Conservation (phyloP, 1,139 yeast genomes). For the Magnusiomyces tetraspermus region DNA sequence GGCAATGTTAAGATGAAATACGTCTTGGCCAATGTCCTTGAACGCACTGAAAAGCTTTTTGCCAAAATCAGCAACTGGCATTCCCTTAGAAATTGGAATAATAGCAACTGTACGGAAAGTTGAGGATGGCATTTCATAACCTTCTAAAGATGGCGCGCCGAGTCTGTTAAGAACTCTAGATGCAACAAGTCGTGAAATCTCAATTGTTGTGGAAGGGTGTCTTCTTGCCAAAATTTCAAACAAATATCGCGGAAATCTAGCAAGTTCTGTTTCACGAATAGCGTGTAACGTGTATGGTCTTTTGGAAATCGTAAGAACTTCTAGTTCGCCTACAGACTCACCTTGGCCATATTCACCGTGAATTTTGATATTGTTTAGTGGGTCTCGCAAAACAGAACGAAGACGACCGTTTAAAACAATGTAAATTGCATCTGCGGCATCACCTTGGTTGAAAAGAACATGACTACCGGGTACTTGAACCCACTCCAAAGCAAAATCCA, state of each 20-base stretch:
- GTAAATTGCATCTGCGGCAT: conserved; percentile 85
- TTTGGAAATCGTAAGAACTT: conserved; percentile 75
- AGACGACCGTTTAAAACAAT: conserved; percentile 85
- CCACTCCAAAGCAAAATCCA: conserved; percentile 95
- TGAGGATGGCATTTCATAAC: conserved; percentile 9
- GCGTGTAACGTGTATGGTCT: conserved; percentile 73
- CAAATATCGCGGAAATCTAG: conserved; percentile 80
- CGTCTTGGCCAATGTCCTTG: conserved; percentile 61
- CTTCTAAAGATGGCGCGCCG: conserved; percentile 15
- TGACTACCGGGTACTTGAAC: conserved; percentile 82
- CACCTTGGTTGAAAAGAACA: conserved; percentile 70
- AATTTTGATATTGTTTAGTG: conserved; percentile 32
- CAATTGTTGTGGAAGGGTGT: conserved; percentile 84
- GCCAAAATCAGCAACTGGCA: conserved; percentile 84
- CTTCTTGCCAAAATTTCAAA: conserved; percentile 77
- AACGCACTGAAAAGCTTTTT: conserved; percentile 60
- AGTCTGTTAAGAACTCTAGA: conserved; percentile 40
- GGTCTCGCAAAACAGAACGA: conserved; percentile 45
- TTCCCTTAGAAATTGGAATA: conserved; percentile 65
- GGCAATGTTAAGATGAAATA: conserved; percentile 72
- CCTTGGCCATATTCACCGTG: conserved; percentile 88
- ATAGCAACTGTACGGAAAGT: conserved; percentile 72
- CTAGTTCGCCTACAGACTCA: conserved; percentile 89
- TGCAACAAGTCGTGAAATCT: conserved; percentile 83
- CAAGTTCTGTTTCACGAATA: conserved; percentile 86